phyloP scores from a whole-genome alignment of 768 basidiomycete genomes.

The Boletus rubescentipes region DNA sequence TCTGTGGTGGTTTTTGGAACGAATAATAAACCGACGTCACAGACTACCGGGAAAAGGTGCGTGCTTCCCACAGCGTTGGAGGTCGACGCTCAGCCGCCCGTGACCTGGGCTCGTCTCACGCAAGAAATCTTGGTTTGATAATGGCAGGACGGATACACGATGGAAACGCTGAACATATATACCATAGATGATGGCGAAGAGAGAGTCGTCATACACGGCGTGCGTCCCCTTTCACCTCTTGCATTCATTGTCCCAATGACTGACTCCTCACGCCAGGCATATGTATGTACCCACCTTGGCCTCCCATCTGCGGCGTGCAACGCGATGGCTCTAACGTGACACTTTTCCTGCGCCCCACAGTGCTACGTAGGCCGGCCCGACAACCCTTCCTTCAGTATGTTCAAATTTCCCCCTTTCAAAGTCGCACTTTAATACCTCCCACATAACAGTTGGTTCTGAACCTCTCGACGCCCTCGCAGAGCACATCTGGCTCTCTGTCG shows the following conservation, averaged over 20 bases:
- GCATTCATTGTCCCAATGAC: not conserved
- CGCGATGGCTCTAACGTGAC: not conserved
- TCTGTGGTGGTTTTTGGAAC: not conserved
- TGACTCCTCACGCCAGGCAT: conserved; percentile 39
- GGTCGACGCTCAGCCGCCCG: not conserved
- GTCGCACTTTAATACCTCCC: not conserved
- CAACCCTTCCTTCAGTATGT: conserved; percentile 85
- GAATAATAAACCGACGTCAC: not conserved
- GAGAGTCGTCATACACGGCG: conserved; percentile 54
- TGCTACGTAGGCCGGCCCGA: conserved; percentile 87
- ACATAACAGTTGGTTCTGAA: conserved; percentile 71
- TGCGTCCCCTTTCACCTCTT: conserved; percentile 14
- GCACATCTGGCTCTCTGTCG: conserved; percentile 70
- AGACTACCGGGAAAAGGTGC: conserved; percentile 87
- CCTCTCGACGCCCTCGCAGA: conserved; percentile 66
- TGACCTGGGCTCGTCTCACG: not conserved
- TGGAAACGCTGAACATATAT: conserved; percentile 76
- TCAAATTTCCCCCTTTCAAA: not conserved
- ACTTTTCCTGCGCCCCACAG: conserved; percentile 31
- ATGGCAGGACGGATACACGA: conserved; percentile 83
- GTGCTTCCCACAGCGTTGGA: not conserved
- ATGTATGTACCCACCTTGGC: conserved; percentile 36
- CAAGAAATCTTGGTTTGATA: not conserved
- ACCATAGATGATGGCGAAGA: conserved; percentile 51
- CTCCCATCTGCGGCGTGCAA: not conserved